A percentile compares a stretch with the other conserved stretches of the same genome.
Conservation (phyloP, 2,329 filamentous ascomycete genomes). For the Ceratocystiopsis sp. region DNA sequence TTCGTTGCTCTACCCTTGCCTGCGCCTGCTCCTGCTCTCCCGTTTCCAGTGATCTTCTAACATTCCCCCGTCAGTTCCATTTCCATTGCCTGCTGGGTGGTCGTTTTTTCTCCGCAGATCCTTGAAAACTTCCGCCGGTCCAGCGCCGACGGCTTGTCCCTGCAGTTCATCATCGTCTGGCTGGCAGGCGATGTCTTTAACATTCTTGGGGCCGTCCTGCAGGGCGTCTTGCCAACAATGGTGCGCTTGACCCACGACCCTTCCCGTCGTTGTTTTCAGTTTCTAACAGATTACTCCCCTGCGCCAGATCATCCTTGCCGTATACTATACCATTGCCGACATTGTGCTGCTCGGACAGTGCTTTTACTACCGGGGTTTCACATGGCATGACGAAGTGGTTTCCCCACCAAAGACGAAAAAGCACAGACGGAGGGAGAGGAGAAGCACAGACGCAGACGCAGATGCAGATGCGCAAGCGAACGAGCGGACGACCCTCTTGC, state of each 20-base stretch:
- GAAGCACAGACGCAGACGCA: neutral
- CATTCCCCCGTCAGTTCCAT: slow-evolving; percentile 39
- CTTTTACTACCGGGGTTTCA: slow-evolving; percentile 89
- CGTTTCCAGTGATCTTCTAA: slow-evolving; percentile 6
- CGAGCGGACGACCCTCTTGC: slow-evolving; percentile 36
- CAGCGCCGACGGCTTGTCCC: slow-evolving; percentile 12
- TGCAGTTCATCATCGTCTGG: slow-evolving; percentile 83
- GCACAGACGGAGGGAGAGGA: slow-evolving; percentile 8
- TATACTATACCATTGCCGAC: slow-evolving; percentile 13
- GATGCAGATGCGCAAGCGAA: slow-evolving; percentile 12
- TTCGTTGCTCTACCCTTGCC: slow-evolving; percentile 21
- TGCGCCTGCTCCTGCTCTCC: neutral
- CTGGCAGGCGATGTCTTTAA: slow-evolving; percentile 53
- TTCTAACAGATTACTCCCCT: too few species aligned
- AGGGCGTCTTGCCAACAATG: slow-evolving; percentile 82
- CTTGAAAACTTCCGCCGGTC: slow-evolving; percentile 18
- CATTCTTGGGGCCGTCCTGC: slow-evolving; percentile 15
- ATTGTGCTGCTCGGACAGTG: slow-evolving; percentile 67
- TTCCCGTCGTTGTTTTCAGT: neutral
- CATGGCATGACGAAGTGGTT: slow-evolving; percentile 37
- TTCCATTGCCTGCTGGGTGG: slow-evolving; percentile 93
- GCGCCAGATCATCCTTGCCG: slow-evolving; percentile 11
- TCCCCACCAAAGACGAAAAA: slow-evolving; percentile 21
- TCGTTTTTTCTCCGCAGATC: slow-evolving; percentile 95
- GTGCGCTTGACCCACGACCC: slow-evolving; percentile 20